Conservation (phyloP, 2,329 filamentous ascomycete genomes). For the Cordyceps fumosorosea region DNA sequence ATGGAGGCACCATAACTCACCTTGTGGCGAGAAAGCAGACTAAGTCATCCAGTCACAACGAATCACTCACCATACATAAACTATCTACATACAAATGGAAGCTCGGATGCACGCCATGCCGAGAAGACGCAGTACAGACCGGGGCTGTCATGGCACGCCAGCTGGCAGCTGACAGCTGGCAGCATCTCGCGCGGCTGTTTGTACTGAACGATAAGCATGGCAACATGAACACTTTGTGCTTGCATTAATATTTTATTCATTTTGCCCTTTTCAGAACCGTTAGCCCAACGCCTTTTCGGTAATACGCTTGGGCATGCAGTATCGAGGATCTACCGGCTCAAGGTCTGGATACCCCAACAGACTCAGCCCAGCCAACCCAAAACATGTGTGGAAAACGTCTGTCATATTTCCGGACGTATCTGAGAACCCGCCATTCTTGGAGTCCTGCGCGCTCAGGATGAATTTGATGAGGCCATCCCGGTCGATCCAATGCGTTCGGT, state of each 20-base stretch:
- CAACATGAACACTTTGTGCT: not conserved
- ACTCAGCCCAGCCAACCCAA: conserved; percentile 82
- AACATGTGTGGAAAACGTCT: conserved; percentile 93
- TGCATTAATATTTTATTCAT: not conserved
- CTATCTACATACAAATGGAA: not conserved
- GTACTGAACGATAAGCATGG: not conserved
- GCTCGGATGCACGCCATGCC: not conserved
- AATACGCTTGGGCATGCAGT: conserved; percentile 70
- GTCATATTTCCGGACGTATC: conserved; percentile 92
- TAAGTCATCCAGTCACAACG: not conserved
- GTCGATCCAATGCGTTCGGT: conserved; percentile 88
- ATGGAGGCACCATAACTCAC: not conserved
- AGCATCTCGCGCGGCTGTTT: not conserved
- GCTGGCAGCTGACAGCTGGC: not conserved
- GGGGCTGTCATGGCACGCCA: not conserved
- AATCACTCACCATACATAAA: not conserved
- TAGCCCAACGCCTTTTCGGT: conserved; percentile 51
- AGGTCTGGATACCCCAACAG: conserved; percentile 72
- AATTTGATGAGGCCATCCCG: conserved; percentile 69
- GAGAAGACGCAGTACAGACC: not conserved
- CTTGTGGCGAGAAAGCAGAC: not conserved
- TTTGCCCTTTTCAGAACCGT: conserved; percentile 1
- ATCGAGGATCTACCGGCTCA: conserved; percentile 77
- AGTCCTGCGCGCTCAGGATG: conserved; percentile 84
- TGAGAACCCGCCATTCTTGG: conserved; percentile 74